phyloP scores from a whole-genome alignment of 345 rosid species.

The Carallia pectinifolia region DNA sequence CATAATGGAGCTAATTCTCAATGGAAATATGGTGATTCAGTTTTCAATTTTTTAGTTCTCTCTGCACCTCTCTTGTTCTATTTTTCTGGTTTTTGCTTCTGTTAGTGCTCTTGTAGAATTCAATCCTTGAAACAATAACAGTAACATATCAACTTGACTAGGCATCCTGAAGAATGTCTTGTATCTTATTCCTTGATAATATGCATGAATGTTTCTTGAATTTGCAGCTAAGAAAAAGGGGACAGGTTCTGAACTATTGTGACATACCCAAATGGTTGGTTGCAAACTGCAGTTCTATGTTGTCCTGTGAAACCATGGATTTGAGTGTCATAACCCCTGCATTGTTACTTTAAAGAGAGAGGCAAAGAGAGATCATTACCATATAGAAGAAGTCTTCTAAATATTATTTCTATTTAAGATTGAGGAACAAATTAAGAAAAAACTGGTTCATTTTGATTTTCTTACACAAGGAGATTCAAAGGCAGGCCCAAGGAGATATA shows the following conservation, averaged over 20 bases:
- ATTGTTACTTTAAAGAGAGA: slow-evolving; percentile 45
- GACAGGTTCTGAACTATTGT: not conserved
- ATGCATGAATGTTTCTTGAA: not conserved
- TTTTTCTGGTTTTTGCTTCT: too few relatives aligned
- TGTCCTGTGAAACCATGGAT: slow-evolving; percentile 48
- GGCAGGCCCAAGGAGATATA: slow-evolving; percentile 16
- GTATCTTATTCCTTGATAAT: too few relatives aligned
- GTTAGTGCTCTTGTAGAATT: too few relatives aligned
- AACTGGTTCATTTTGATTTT: not conserved
- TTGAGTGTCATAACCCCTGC: slow-evolving; percentile 53
- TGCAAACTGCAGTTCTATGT: slow-evolving; percentile 52
- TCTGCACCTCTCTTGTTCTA: too few relatives aligned
- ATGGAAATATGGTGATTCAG: too few relatives aligned
- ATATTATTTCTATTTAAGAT: too few relatives aligned
- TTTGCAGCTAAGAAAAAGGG: not conserved
- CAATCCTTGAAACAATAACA: too few relatives aligned
- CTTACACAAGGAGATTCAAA: slow-evolving; percentile 24
- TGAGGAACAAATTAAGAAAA: too few relatives aligned
- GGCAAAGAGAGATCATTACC: not conserved
- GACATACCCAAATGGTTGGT: slow-evolving; percentile 57
- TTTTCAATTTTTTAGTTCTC: too few relatives aligned
- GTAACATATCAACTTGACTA: too few relatives aligned
- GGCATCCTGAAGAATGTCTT: too few relatives aligned
- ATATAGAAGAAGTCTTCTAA: not conserved
- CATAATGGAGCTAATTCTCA: too few relatives aligned